Percentiles rank a stretch among this genome's conserved stretches.
Conservation (phyloP, 331 rosid genomes). For the Rosa hybrid region DNA sequence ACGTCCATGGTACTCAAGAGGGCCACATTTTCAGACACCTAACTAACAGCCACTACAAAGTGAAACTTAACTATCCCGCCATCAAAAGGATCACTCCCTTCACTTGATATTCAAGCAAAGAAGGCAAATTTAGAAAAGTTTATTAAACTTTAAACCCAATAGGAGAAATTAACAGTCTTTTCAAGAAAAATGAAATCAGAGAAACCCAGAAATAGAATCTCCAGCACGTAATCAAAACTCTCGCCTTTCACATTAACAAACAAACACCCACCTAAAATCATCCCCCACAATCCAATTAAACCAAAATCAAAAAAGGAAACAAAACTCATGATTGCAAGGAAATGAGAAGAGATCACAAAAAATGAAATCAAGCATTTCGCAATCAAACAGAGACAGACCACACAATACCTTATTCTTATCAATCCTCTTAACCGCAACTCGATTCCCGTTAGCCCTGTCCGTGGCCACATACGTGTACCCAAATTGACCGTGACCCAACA, state of each 20-base stretch:
- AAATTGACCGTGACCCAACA: slow-evolving; percentile 95
- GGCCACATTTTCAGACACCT: slow-evolving; percentile 1
- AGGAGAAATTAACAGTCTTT: slow-evolving; percentile 15
- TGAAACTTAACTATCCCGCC: not conserved
- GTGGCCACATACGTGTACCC: slow-evolving; percentile 92
- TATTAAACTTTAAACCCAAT: not conserved
- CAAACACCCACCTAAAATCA: slow-evolving; percentile 18
- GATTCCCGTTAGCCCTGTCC: slow-evolving; percentile 80
- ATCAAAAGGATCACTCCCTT: not conserved
- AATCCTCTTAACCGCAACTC: slow-evolving; percentile 94
- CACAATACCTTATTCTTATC: slow-evolving; percentile 82
- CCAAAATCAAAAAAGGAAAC: not conserved
- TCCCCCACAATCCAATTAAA: not conserved
- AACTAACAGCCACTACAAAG: not conserved
- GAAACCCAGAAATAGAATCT: slow-evolving; percentile 24
- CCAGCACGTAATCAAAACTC: slow-evolving; percentile 18
- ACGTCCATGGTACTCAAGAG: not conserved
- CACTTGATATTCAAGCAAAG: not conserved
- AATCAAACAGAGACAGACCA: slow-evolving; percentile 3
- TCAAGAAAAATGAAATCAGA: not conserved
- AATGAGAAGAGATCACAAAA: slow-evolving; percentile 4
- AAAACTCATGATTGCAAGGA: not conserved
- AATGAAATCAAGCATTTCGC: not conserved
- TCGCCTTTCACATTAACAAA: slow-evolving; percentile 22
- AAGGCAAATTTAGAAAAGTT: not conserved